These are phyloP conservation scores for Claviceps quebecensis DNA, from an alignment of 2,329 filamentous ascomycete genomes.

Conservation along the genomic window DNA sequence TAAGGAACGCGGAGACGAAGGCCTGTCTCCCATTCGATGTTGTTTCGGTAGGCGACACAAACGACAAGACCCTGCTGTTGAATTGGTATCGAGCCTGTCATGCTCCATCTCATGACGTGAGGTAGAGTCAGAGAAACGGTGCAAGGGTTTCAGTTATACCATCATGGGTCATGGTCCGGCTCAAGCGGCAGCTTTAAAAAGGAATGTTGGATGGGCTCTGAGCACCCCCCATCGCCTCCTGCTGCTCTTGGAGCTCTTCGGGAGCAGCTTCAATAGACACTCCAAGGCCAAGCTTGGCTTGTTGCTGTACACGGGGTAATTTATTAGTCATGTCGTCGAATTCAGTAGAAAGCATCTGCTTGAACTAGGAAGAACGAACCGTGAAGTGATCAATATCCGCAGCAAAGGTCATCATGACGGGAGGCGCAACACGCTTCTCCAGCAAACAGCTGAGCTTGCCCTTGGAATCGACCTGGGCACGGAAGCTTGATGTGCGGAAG, in stretches of 20 bases:
- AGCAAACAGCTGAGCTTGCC: slow-evolving; percentile 86
- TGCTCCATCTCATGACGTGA: slow-evolving; percentile 11
- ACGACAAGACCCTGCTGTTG: background rate
- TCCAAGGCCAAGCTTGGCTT: slow-evolving; percentile 85
- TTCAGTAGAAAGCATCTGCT: slow-evolving; percentile 10
- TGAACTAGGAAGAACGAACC: slow-evolving; percentile 40
- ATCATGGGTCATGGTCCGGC: background rate
- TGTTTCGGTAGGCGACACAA: background rate
- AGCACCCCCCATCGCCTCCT: slow-evolving; percentile 42
- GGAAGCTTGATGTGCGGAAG: slow-evolving; percentile 89
- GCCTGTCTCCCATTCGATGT: background rate
- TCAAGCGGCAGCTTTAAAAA: slow-evolving; percentile 32
- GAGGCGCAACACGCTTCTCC: slow-evolving; percentile 89
- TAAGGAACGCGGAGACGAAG: background rate
- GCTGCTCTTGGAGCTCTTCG: slow-evolving; percentile 78
- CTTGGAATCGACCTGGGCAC: slow-evolving; percentile 87
- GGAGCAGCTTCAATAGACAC: slow-evolving; percentile 79
- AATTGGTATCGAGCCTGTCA: background rate
- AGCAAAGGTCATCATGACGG: slow-evolving; percentile 86
- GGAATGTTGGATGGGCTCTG: slow-evolving; percentile 44
- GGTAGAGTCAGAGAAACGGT: slow-evolving; percentile 8
- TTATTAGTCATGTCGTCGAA: background rate
- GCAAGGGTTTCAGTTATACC: slow-evolving; percentile 9
- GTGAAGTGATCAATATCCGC: slow-evolving; percentile 93
- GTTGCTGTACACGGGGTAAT: slow-evolving; percentile 46